Percentiles rank a stretch among this genome's conserved stretches.
phyloP scores from a whole-genome alignment of 2,329 filamentous ascomycete species.

The Sporothrix dimorphospora region DNA sequence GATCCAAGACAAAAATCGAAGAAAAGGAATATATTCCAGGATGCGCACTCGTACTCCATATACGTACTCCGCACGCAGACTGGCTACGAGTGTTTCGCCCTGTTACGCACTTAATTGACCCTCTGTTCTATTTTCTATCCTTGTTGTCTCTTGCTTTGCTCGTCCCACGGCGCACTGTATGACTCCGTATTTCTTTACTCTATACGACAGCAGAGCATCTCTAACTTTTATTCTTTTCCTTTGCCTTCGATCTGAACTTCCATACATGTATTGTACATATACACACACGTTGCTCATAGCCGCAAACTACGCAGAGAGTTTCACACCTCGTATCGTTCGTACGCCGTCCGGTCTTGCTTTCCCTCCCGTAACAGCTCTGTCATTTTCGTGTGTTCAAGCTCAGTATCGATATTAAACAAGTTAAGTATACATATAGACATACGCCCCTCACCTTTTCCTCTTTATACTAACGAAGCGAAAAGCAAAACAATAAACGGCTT shows the following conservation, averaged over 20 bases:
- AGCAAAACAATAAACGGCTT: not conserved
- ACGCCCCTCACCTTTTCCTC: not conserved
- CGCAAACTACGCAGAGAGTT: not conserved
- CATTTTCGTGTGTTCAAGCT: conserved; percentile 10
- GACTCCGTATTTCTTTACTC: not conserved
- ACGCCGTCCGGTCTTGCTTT: not conserved
- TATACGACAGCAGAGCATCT: not conserved
- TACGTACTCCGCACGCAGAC: not conserved
- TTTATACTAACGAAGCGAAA: not conserved
- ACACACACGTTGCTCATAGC: not conserved
- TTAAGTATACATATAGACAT: not conserved
- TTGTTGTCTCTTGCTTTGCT: not conserved
- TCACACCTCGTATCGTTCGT: too few relatives aligned
- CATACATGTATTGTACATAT: conserved; percentile 26
- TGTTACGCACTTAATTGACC: not conserved
- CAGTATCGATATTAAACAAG: not conserved
- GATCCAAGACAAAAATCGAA: not conserved
- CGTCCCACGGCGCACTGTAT: conserved; percentile 14
- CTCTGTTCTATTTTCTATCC: not conserved
- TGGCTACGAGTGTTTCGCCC: not conserved
- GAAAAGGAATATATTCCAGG: not conserved
- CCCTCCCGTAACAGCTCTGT: not conserved
- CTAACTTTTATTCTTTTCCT: not conserved
- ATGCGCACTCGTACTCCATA: conserved; percentile 1
- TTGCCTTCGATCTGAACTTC: conserved; percentile 30